Base-by-base conservation (phyloP, 2,329 filamentous ascomycete species). In the Hymenoscyphus occultus region DNA sequence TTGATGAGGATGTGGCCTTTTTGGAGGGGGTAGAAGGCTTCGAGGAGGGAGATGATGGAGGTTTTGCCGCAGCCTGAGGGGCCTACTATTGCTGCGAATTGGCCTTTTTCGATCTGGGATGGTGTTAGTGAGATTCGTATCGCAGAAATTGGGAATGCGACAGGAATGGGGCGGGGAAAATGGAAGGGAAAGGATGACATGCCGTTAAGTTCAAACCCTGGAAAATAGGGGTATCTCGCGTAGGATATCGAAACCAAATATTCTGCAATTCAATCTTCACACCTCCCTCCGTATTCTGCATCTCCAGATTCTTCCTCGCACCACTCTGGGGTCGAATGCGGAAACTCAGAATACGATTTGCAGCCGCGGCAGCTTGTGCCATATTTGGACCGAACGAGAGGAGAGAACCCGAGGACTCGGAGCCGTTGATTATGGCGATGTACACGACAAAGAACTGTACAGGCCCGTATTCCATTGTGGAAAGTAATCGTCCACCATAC, bases 21-120 rank as follows among this genome's bases (percentile, higher is more conserved):
- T 16, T 84, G 79, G 0, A 87, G 77, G 51, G 91, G 85, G 74
- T 94, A 94, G 76, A 93, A 93, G 14, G 86, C 87, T 35, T 70
- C 86, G 9, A 88, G 75, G 1, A 89, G 77, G 62, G 82, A 80
- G 48, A 93, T 84, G 60, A 90, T 85, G 16, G 86, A 91, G 0
- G 87, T 89, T 78, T 93, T 91, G 51, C 89, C 89, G 63, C 87
- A 89, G 0, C 88, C 88, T 0, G 85, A 88, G 1, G 88, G 83
- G 1, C 89, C 89, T 2, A 91, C 89, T 0, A 91, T 79, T 0
- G 87, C 89, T 0, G 84, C 86, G 71, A 90, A 91, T 73, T 90
- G 86, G 6, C 88, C 88, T 68, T 86, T 87, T 70, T 86, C 80
- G 61, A 92, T 84, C 59, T 68, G 22, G 42, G 64, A n/a, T 40